Conservation (phyloP, 2,329 filamentous ascomycete species). For the Plectosphaerella sp. region DNA sequence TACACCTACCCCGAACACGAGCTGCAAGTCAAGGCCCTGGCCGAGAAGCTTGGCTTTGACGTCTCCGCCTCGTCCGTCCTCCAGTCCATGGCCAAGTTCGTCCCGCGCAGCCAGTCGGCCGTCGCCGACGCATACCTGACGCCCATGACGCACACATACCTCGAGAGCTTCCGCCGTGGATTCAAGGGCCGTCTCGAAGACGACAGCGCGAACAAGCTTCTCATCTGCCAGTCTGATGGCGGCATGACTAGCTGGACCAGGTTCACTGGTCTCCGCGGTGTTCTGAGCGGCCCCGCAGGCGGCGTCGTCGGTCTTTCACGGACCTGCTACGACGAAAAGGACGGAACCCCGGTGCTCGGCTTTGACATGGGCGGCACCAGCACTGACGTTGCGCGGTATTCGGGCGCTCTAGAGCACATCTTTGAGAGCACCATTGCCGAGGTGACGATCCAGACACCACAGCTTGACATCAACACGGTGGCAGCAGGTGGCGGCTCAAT, state of each 20-base stretch:
- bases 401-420: constrained; percentile 33
- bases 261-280: constrained; percentile 66
- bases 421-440: constrained; percentile 78
- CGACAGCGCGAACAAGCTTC: constrained; percentile 5
- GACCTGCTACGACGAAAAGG: constrained; percentile 65
- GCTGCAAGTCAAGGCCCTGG: constrained; percentile 26
- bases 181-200: constrained; percentile 51
- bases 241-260: constrained; percentile 49
- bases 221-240: constrained; percentile 63
- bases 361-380: constrained; percentile 72
- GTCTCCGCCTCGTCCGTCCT: constrained; percentile 31
- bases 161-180: constrained; percentile 27
- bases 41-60: constrained; percentile 35
- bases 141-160: constrained; percentile 29
- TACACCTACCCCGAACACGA: constrained; percentile 59
- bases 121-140: constrained; percentile 40
- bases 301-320: constrained; percentile 73
- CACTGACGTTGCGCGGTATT: constrained; percentile 70
- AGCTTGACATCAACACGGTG: constrained; percentile 79
- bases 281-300: constrained; percentile 69
- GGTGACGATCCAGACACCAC: constrained; percentile 72
- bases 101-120: constrained; percentile 36
- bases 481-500: constrained; percentile 70
- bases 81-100: constrained; percentile 37
- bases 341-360: constrained; percentile 66